Evolutionary conservation across 2,329 filamentous ascomycete genomes (phyloP), one percentile per base, ranked within the genome.

Genomic region (Hypoxylon sp.): DNA sequence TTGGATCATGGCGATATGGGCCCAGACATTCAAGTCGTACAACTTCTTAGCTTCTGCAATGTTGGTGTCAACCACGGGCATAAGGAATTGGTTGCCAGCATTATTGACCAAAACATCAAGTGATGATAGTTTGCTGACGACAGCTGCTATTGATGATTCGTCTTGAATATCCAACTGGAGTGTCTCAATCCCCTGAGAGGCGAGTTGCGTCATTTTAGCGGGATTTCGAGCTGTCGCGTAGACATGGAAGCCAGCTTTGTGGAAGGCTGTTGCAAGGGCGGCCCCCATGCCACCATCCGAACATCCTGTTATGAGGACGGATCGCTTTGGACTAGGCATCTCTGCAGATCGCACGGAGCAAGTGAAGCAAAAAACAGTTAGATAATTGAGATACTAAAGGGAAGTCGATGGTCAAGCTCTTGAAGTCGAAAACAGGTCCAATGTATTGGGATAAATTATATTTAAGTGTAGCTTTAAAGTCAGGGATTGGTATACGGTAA

Each of bases 141-240:
- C 73, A 2, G 71, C 64, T 22, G 68, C 54, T 69, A 81, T 80
- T 20, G 78, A 79, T 1, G 69, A 53, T 13, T 73, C 70, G 6
- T 73, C 76, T 5, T 72, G 68, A 11, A 81, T 74, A 60, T 82
- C 80, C 8, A 82, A 71, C 13, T 68, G 22, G 5, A 79, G 62
- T 1, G 72, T 76, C 35, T 77, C 73, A 37, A 79, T 76, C 8
- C 74, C 73, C 4, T 70, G 44, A 10, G 61, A 57, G 22, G 11
- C 55, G 48, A 75, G 66, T 42, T 71, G 51, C 14, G 57, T 56
- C 71, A 80, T 77, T 59, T 81, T 82, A 14, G 75, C 66, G 1
- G 71, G 67, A 49, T 80, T 74, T 13, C 82, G 81, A 3, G 80
- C 78, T 0, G 82, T 83, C 1, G 82, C 83, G 69, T 80, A 82